phyloP scores from a whole-genome alignment of 192 early-diverging fungal species.

The Coemansia sp. region DNA sequence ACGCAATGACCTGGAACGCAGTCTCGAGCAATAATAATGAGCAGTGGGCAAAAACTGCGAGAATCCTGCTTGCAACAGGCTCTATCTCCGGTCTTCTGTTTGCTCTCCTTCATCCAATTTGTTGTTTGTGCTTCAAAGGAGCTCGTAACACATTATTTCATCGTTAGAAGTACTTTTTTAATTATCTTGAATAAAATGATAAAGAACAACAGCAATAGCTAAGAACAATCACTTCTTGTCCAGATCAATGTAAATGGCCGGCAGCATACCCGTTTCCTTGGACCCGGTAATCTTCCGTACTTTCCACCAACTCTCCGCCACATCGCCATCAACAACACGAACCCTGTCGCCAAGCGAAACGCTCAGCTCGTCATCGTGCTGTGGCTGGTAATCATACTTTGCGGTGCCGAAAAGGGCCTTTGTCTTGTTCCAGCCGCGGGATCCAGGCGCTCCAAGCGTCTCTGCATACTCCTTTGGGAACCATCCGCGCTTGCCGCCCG shows the following conservation, averaged over 20 bases:
- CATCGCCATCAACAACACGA: conserved; percentile 44
- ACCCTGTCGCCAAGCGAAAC: conserved; percentile 33
- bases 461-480: conserved; percentile 48
- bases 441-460: conserved; percentile 30
- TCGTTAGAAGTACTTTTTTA: too few species aligned
- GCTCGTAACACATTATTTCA: too few species aligned
- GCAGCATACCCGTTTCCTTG: conserved; percentile 33
- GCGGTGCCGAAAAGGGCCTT: conserved; percentile 38
- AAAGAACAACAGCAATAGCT: too few species aligned
- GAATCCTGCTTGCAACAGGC: background rate
- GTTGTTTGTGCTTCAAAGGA: too few species aligned
- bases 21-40: background rate
- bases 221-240: conserved; percentile 11
- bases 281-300: conserved; percentile 17
- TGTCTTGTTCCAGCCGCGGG: conserved; percentile 45
- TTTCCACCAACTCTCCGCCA: conserved; percentile 51
- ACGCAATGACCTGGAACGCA: background rate
- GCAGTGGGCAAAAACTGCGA: background rate
- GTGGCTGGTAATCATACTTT: conserved; percentile 48
- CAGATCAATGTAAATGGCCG: conserved; percentile 51
- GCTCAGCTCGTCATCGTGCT: conserved; percentile 49
- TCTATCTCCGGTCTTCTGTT: too few species aligned
- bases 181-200: too few species aligned
- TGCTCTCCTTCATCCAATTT: too few species aligned
- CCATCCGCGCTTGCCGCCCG: conserved; percentile 34